Conservation (phyloP, 1,284 basidiomycete species). For the Rhodotorula sp. region DNA sequence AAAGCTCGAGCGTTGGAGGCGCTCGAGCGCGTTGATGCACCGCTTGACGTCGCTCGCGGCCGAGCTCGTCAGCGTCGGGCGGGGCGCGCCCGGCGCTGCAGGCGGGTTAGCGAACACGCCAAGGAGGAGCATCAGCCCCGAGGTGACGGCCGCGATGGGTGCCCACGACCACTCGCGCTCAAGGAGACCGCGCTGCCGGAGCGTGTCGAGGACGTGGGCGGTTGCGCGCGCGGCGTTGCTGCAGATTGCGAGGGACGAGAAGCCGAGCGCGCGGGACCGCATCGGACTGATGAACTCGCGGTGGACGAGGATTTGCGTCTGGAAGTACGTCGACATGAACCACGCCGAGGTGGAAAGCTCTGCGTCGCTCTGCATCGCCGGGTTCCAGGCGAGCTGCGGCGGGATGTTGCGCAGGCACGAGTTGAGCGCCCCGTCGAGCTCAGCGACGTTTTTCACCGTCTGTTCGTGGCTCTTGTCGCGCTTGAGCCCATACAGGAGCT, state of each 20-base stretch:
- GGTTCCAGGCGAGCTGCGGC: slow-evolving; percentile 29
- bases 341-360: background rate
- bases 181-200: slow-evolving; percentile 18
- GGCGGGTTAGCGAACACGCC: slow-evolving; percentile 65
- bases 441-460: slow-evolving; percentile 6
- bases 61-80: slow-evolving; percentile 60
- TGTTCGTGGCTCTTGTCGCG: slow-evolving; percentile 7
- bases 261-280: slow-evolving; percentile 43
- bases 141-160: slow-evolving; percentile 54
- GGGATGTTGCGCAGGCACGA: slow-evolving; percentile 35
- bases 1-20: slow-evolving; percentile 15
- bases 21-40: slow-evolving; percentile 64
- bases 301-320: slow-evolving; percentile 26
- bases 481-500: slow-evolving; percentile 16
- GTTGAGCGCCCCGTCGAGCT: slow-evolving; percentile 36
- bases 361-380: slow-evolving; percentile 8
- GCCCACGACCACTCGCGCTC: slow-evolving; percentile 15
- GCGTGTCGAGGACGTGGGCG: slow-evolving; percentile 34
- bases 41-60: slow-evolving; percentile 67
- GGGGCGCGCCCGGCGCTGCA: slow-evolving; percentile 56
- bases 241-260: slow-evolving; percentile 45
- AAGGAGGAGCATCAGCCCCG: slow-evolving; percentile 68
- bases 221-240: slow-evolving; percentile 42
- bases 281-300: slow-evolving; percentile 40
- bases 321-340: slow-evolving; percentile 24